Percentiles rank a stretch among this genome's conserved stretches.
Evolutionary conservation across 352 stramenopile species (phyloP).

Genomic region (Lagenidium giganteum): DNA sequence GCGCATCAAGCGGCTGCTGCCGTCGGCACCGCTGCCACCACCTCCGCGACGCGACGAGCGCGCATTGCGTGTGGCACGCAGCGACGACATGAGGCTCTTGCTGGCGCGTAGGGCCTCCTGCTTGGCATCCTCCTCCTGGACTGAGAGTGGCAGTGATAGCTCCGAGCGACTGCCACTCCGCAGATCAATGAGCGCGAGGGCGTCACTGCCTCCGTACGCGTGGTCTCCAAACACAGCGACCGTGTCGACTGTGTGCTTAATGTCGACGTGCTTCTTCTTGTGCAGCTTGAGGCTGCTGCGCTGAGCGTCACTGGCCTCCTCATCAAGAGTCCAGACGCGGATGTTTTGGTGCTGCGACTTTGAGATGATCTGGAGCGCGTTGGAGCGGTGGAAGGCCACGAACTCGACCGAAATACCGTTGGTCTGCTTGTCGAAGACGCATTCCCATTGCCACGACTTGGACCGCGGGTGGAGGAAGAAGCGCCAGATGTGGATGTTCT

Average conservation of each 20-base stretch:
- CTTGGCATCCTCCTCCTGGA: slow-evolving; percentile 47
- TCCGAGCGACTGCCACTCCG: slow-evolving; percentile 45
- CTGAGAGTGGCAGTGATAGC: slow-evolving; percentile 48
- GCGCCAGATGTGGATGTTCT: slow-evolving; percentile 77
- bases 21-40: slow-evolving; percentile 17
- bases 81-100: slow-evolving; percentile 21
- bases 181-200: slow-evolving; percentile 51
- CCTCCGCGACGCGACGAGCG: slow-evolving; percentile 37
- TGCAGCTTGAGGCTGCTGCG: slow-evolving; percentile 25
- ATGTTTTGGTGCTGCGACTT: slow-evolving; percentile 78
- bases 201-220: slow-evolving; percentile 56
- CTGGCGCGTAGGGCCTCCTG: not conserved
- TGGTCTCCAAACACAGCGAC: slow-evolving; percentile 60
- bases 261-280: slow-evolving; percentile 56
- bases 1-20: slow-evolving; percentile 43
- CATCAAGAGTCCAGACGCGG: slow-evolving; percentile 64
- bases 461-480: slow-evolving; percentile 41
- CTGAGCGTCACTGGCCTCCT: slow-evolving; percentile 26
- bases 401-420: slow-evolving; percentile 76
- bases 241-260: slow-evolving; percentile 54
- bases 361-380: slow-evolving; percentile 48
- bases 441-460: slow-evolving; percentile 59
- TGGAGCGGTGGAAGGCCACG: slow-evolving; percentile 48
- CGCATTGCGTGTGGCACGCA: slow-evolving; percentile 35
- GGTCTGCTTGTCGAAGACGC: slow-evolving; percentile 71